These are phyloP conservation scores for Zoysia pacifica DNA, from an alignment of 176 grass and related monocot species.

Conservation along the genomic window DNA sequence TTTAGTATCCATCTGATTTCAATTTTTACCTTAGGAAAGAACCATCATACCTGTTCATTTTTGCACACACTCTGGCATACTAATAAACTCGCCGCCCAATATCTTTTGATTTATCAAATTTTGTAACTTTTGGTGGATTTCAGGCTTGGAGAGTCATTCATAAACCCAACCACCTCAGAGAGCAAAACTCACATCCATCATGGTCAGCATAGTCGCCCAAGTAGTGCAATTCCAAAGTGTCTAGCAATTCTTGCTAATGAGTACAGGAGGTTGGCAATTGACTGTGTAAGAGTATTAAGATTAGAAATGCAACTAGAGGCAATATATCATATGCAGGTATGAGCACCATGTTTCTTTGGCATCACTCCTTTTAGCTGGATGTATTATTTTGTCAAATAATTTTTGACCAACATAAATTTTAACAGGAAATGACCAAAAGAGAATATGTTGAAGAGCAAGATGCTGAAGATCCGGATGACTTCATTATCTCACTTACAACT, in stretches of 20 bases:
- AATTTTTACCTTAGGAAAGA: slow-evolving; percentile 18
- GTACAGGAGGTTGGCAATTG: slow-evolving; percentile 81
- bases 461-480: slow-evolving; percentile 99
- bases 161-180: slow-evolving; percentile 45
- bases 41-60: slow-evolving; percentile 15
- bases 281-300: slow-evolving; percentile 90
- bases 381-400: slow-evolving; percentile 28
- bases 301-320: slow-evolving; percentile 96
- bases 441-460: slow-evolving; percentile 96
- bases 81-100: background rate
- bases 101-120: slow-evolving; percentile 2
- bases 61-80: slow-evolving; percentile 4
- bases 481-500: slow-evolving; percentile 94
- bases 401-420: slow-evolving; percentile 25
- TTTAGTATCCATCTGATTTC: slow-evolving; percentile 7
- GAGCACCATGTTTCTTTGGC: slow-evolving; percentile 20
- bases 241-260: slow-evolving; percentile 81
- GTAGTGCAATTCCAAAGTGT: slow-evolving; percentile 78
- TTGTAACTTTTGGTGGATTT: slow-evolving; percentile 28
- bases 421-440: slow-evolving; percentile 95
- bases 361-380: slow-evolving; percentile 36
- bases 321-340: slow-evolving; percentile 95
- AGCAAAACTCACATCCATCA: slow-evolving; percentile 44
- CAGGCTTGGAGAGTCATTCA: slow-evolving; percentile 83
- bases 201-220: slow-evolving; percentile 54